Conservation (phyloP, 2,329 filamentous ascomycete genomes). For the Penicillium brevicompactum region DNA sequence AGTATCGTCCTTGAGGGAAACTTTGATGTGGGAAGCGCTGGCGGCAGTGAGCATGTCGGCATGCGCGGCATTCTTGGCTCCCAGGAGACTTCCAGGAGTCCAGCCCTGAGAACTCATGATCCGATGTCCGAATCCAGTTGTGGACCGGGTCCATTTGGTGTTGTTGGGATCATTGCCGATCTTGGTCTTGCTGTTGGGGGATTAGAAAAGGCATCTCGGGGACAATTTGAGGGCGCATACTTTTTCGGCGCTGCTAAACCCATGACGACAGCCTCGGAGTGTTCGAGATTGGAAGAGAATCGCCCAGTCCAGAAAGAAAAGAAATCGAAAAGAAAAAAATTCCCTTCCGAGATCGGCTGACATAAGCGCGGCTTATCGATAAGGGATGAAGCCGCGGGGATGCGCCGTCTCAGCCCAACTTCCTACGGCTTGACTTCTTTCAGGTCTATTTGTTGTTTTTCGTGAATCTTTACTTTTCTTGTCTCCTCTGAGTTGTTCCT, state of each 20-base stretch:
- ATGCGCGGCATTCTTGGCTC: constrained; percentile 74
- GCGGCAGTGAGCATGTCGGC: constrained; percentile 75
- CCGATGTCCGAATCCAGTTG: constrained; percentile 81
- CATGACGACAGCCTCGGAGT: constrained; percentile 49
- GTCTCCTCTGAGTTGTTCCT: neutral
- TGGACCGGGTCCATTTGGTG: constrained; percentile 85
- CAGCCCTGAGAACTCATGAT: constrained; percentile 89
- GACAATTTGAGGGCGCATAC: constrained; percentile 46
- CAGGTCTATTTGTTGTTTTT: neutral
- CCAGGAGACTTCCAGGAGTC: constrained; percentile 81
- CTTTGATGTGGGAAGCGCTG: constrained; percentile 81
- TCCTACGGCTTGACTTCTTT: neutral
- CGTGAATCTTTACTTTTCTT: neutral
- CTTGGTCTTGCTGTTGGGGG: constrained; percentile 60
- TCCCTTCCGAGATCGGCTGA: neutral
- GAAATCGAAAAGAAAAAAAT: constrained; percentile 11
- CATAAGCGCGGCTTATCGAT: constrained; percentile 21
- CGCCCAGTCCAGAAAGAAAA: constrained; percentile 2
- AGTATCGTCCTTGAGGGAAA: constrained; percentile 85
- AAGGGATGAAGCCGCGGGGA: constrained; percentile 11
- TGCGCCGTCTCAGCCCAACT: neutral
- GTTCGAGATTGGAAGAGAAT: constrained; percentile 5
- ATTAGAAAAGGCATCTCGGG: constrained; percentile 1
- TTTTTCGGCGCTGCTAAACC: constrained; percentile 70
- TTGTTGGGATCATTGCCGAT: constrained; percentile 94